phyloP scores from a whole-genome alignment of 2,329 filamentous ascomycete species.

The Myriangium duriaei region DNA sequence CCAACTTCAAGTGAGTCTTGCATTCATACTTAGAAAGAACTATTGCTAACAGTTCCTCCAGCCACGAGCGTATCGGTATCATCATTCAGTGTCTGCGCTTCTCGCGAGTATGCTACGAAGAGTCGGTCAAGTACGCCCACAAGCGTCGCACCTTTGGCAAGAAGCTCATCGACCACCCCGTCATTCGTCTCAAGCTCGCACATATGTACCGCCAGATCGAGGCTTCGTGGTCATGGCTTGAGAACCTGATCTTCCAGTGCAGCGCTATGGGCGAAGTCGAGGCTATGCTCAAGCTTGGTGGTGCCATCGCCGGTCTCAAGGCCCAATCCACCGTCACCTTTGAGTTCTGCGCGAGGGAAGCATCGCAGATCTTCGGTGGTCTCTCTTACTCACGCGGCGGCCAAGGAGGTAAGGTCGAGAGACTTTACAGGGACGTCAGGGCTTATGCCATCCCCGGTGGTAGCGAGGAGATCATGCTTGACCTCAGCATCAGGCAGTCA shows the following conservation, averaged over 20 bases:
- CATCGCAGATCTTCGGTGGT: constrained; percentile 93
- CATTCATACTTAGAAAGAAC: constrained; percentile 25
- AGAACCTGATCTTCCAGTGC: constrained; percentile 89
- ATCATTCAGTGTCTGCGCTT: constrained; percentile 96
- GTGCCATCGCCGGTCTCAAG: constrained; percentile 86
- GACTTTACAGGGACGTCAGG: constrained; percentile 85
- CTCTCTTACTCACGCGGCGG: constrained; percentile 85
- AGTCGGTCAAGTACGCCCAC: constrained; percentile 91
- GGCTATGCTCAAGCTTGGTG: constrained; percentile 90
- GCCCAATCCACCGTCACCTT: constrained; percentile 90
- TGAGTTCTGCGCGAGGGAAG: constrained; percentile 94
- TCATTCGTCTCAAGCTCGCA: constrained; percentile 93
- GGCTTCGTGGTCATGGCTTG: constrained; percentile 91
- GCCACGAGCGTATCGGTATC: constrained; percentile 97
- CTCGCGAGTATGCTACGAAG: constrained; percentile 92
- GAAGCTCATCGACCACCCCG: constrained; percentile 89
- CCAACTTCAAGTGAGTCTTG: constrained; percentile 54
- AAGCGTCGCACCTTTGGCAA: constrained; percentile 96
- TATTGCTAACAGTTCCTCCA: constrained; percentile 88
- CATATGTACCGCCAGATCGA: constrained; percentile 98
- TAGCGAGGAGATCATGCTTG: constrained; percentile 96
- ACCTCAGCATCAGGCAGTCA: constrained; percentile 85
- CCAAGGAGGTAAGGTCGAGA: constrained; percentile 89
- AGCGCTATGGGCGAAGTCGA: constrained; percentile 86
- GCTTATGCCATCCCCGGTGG: constrained; percentile 93